Percentiles rank a stretch among this genome's conserved stretches.
Evolutionary conservation across 2,329 filamentous ascomycete genomes (phyloP).

Genomic region (Aureobasidium melanogenum): DNA sequence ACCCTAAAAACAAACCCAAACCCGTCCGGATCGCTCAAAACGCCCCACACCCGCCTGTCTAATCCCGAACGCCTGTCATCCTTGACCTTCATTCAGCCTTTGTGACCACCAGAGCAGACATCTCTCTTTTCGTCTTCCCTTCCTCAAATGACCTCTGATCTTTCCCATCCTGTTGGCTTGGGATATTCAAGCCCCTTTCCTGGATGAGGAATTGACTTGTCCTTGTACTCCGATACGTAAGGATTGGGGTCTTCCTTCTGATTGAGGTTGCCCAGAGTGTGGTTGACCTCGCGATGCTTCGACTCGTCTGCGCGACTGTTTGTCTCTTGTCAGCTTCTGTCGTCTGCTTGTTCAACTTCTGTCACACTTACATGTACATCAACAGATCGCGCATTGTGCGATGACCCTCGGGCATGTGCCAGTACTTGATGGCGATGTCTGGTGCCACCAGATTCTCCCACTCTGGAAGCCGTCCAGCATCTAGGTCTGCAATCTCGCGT

Average conservation of each 20-base stretch:
- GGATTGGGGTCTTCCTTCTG: conserved; percentile 86
- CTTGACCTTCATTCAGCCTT: background rate
- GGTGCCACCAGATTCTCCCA: conserved; percentile 76
- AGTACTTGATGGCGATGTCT: conserved; percentile 84
- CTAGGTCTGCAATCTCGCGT: conserved; percentile 76
- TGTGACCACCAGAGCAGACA: too few species aligned
- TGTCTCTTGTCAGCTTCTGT: background rate
- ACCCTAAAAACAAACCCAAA: background rate
- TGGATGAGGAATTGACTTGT: conserved; percentile 57
- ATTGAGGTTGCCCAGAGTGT: conserved; percentile 82
- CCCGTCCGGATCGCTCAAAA: background rate
- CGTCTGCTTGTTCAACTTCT: conserved; percentile 18
- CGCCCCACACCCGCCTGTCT: background rate
- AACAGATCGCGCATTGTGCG: conserved; percentile 79
- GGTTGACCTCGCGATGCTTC: conserved; percentile 77
- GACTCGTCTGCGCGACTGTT: conserved; percentile 64
- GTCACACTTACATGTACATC: conserved; percentile 54
- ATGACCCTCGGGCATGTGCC: conserved; percentile 81
- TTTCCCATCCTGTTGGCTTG: conserved; percentile 69
- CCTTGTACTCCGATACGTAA: conserved; percentile 75
- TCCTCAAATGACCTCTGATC: conserved; percentile 53
- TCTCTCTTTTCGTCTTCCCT: too few species aligned
- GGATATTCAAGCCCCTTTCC: conserved; percentile 57
- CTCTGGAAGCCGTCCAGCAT: conserved; percentile 70
- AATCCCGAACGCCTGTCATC: conserved; percentile 8